Base-by-base conservation (phyloP, 108 stramenopile genomes). In the Fragilariopsis cylindrus region DNA sequence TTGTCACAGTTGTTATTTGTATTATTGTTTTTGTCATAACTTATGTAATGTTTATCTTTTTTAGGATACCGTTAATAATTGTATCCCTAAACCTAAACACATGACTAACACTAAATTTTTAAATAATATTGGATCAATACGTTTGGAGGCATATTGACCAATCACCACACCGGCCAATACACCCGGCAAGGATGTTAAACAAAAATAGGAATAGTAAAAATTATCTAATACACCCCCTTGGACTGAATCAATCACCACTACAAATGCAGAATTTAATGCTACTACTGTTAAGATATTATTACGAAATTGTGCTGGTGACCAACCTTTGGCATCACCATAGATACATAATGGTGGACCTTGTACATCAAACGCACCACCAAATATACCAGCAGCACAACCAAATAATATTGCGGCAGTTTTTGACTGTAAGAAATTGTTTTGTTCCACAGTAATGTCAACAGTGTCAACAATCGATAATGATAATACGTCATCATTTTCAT, bases 361-460 rank as follows among this genome's bases (percentile, higher is more conserved):
- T 5, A 63, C 62, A 15, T 63, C 62, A 63, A 63, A 63, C n/a
- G 62, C 62, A 5, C 62, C 62, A 42, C 62, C 62, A 41, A 63
- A 63, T 15, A 63, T 12, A 42, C 62, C 62, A 8, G 62, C 62
- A 2, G 62, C 62, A 44, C 42, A 41, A 12, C 62, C 62, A 7
- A 63, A 63, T 44, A 63, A 63, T 41, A 63, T 63, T 44, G 62
- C 62, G 11, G 62, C 62, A 42, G 62, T 63, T 44, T 43, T 42
- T 0, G 62, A 63, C 4, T 63, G 62, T n/a, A 63, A 43, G 45
- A 63, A 63, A 40, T 4, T 7, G 2, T 11, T 5, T 16, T 21
- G 30, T 30, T 30, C 30, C 2, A 2, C 30, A 30, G 30, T 30
- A 30, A 30, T 30, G 30, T 30, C 30, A 30, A 30, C 30, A 2